Evolutionary conservation across 768 basidiomycete genomes (phyloP).

Genomic region (Astraeus odoratus): DNA sequence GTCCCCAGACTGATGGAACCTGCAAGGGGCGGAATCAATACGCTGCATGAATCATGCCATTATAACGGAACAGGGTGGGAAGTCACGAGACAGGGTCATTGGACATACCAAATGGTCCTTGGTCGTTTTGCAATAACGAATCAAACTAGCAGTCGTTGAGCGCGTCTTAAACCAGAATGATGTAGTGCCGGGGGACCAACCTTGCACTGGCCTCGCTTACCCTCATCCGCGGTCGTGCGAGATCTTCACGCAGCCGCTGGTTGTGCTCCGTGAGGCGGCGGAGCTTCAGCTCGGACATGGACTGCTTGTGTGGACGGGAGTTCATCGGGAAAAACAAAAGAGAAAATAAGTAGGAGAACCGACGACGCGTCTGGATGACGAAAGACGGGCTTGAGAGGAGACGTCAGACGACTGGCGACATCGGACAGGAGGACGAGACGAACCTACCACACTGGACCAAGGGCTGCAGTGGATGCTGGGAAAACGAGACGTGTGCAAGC

Average conservation of each 20-base stretch:
- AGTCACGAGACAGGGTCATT: neutral
- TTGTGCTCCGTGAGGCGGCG: constrained; percentile 92
- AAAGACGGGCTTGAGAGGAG: neutral
- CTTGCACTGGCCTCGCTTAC: constrained; percentile 89
- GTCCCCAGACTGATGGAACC: constrained; percentile 95
- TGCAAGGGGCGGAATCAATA: constrained; percentile 23
- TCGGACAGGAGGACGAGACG: neutral
- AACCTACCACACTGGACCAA: no score
- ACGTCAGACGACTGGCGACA: constrained; percentile 1
- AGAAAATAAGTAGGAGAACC: constrained; percentile 3
- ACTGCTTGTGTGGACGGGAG: constrained; percentile 79
- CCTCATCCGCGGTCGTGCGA: constrained; percentile 80
- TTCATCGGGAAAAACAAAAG: constrained; percentile 42
- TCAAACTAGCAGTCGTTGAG: constrained; percentile 49
- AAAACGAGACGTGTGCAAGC: constrained; percentile 22
- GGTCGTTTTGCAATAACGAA: constrained; percentile 90
- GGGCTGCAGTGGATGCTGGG: no score
- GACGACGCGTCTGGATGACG: neutral
- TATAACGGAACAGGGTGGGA: neutral
- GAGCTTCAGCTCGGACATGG: constrained; percentile 97
- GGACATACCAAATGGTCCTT: constrained; percentile 77
- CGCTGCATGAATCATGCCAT: neutral
- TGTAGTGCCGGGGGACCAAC: constrained; percentile 36
- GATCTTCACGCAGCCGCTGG: constrained; percentile 81
- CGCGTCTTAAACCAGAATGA: constrained; percentile 1